Percentiles rank a stretch among this genome's conserved stretches.
phyloP scores from a whole-genome alignment of 352 stramenopile species.

The Phytophthora cactorum region DNA sequence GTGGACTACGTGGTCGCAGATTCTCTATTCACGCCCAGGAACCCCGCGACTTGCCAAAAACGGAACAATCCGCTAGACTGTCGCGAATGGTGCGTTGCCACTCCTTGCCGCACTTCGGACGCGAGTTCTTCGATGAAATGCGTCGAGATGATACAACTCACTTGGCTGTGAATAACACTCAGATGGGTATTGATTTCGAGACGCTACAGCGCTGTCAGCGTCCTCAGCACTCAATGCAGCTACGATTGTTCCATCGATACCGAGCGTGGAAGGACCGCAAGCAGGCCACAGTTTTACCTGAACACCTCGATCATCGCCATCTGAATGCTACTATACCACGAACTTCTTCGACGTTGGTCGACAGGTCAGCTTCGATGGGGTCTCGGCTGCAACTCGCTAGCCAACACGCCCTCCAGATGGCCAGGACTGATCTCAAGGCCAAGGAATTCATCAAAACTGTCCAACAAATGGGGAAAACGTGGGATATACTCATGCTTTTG shows the following conservation, averaged over 20 bases:
- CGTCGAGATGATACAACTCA: constrained; percentile 9
- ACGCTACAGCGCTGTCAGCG: constrained; percentile 58
- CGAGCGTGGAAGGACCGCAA: constrained; percentile 34
- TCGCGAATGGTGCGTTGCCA: constrained; percentile 48
- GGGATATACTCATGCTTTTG: constrained; percentile 59
- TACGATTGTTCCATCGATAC: constrained; percentile 53
- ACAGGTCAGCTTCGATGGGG: neutral
- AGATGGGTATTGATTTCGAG: constrained; percentile 56
- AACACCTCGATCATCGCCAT: constrained; percentile 1
- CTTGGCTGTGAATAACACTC: constrained; percentile 1
- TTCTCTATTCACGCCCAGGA: constrained; percentile 7
- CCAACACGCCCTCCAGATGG: constrained; percentile 17
- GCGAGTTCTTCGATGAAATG: constrained; percentile 45
- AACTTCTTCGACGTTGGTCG: constrained; percentile 1
- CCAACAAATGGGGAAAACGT: constrained; percentile 43
- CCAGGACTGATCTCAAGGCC: constrained; percentile 22
- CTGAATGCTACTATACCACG: constrained; percentile 10
- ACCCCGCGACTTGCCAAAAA: neutral
- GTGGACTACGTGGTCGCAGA: constrained; percentile 2
- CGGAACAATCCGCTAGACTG: constrained; percentile 15
- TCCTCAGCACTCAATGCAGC: constrained; percentile 50
- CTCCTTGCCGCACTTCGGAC: constrained; percentile 57
- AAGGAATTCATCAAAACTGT: constrained; percentile 52
- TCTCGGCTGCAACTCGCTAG: constrained; percentile 11
- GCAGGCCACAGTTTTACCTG: constrained; percentile 6